phyloP scores from a whole-genome alignment of 331 rosid species.

The Prunus yedoensis region DNA sequence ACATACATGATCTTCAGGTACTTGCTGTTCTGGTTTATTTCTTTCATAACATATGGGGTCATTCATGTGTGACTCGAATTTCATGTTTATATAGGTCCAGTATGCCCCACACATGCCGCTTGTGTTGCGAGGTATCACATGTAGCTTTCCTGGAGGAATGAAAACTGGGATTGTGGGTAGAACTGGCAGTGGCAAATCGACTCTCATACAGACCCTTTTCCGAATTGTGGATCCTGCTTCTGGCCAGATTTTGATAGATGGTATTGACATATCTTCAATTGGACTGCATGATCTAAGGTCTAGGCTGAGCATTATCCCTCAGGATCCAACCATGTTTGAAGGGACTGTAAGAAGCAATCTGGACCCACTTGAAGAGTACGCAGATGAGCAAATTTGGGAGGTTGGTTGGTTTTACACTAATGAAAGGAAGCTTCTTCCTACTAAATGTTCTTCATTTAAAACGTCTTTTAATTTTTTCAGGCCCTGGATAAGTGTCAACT shows the following conservation, averaged over 20 bases:
- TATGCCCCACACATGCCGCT: constrained; percentile 83
- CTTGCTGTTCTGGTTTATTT: neutral
- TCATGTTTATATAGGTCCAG: constrained; percentile 45
- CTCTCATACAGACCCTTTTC: constrained; percentile 77
- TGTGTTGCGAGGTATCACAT: constrained; percentile 69
- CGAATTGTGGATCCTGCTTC: constrained; percentile 58
- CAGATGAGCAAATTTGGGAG: constrained; percentile 86
- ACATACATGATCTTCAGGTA: constrained; percentile 59
- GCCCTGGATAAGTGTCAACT: constrained; percentile 87
- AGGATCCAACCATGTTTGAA: constrained; percentile 90
- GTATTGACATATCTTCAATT: constrained; percentile 49
- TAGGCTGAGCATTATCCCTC: constrained; percentile 80
- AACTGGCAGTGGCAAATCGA: constrained; percentile 83
- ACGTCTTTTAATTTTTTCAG: constrained; percentile 26
- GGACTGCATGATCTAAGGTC: constrained; percentile 84
- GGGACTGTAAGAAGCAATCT: constrained; percentile 83
- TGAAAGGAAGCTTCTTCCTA: neutral
- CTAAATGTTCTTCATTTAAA: neutral
- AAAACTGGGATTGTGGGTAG: constrained; percentile 87
- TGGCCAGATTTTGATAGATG: constrained; percentile 62
- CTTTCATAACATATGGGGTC: neutral
- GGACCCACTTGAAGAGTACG: constrained; percentile 80
- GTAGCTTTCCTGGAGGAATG: constrained; percentile 66
- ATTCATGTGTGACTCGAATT: constrained; percentile 1
- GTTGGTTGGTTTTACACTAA: constrained; percentile 33